Base-by-base conservation (phyloP, 1,284 basidiomycete species). In the Cryptococcus sp. region DNA sequence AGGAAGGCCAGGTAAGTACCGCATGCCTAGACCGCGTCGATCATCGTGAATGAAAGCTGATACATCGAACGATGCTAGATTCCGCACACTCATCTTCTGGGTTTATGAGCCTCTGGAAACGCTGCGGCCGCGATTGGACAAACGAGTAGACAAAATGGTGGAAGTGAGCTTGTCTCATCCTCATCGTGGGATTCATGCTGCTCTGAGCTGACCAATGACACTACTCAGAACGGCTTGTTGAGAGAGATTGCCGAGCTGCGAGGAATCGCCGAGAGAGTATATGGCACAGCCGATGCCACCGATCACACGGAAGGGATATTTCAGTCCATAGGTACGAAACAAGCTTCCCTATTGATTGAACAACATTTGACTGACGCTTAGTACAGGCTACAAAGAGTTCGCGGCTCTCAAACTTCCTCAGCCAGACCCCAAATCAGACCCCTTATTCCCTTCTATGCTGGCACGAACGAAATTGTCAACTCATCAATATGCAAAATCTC, bases 331-430 rank as follows among this genome's bases (percentile, higher is more conserved):
- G 95, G 93, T 89, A 25, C 48, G 10, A 16, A 3, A 7, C 13
- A 15, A 29, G 19, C 20, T 17, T 38, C 11, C 8, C 13, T 8
- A 46, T 45, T 19, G 34, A 26, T 38, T 7, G 22, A 2, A 34
- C 13, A 6, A 34, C 17, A 6, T 7, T 19, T 19, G 23, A 22
- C 34, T 13, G 13, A 34, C 34, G 48, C 37, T 10, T 20, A 23
- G 26, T 23, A 50, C 23, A 95, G 93, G 94, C 1, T 97, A 91
- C 79, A 90, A 88, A 74, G 93, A 97, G 77, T 97, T 98, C 79
- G 89, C 54, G 70, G 62, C 54, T 3, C 80, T 62, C 64, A 81
- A 41, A 50, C 82, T 61, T 61, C 69, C 62, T 10, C 59, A 64
- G 11, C 19, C 52, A 8, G 50, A 66, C 25, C 61, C 74, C 0